These are phyloP conservation scores for Clarireedia monteithiana DNA, from an alignment of 2,329 filamentous ascomycete species.

Conservation along the genomic window DNA sequence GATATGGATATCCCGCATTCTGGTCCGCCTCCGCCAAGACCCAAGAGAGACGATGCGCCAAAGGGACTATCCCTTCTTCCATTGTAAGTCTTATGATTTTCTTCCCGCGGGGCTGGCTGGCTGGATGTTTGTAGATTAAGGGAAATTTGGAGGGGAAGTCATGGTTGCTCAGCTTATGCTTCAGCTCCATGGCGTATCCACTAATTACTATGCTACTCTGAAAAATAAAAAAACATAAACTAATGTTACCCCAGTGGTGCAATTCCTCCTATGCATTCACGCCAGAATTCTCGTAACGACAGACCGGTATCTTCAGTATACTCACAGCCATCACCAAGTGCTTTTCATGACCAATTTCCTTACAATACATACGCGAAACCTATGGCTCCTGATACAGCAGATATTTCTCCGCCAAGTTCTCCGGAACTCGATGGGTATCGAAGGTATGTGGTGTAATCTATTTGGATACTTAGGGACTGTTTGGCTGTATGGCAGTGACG, in stretches of 20 bases:
- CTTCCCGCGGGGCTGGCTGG: background rate
- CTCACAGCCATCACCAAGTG: conserved; percentile 43
- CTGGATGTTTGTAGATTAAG: background rate
- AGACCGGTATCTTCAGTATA: conserved; percentile 55
- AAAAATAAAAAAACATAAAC: conserved; percentile 9
- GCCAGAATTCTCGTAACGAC: conserved; percentile 21
- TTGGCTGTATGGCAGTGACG: background rate
- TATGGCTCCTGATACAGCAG: conserved; percentile 25
- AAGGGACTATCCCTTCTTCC: conserved; percentile 14
- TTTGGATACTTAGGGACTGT: background rate
- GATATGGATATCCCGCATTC: conserved; percentile 17
- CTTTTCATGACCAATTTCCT: conserved; percentile 18
- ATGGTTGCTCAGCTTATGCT: conserved; percentile 10
- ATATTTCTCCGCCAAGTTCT: conserved; percentile 39
- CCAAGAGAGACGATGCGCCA: conserved; percentile 21
- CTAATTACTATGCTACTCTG: conserved; percentile 12
- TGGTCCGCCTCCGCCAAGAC: conserved; percentile 16
- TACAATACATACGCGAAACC: conserved; percentile 21
- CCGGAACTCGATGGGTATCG: conserved; percentile 25
- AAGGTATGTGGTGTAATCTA: conserved; percentile 22
- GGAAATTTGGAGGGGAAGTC: background rate
- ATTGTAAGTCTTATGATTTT: conserved; percentile 17
- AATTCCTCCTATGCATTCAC: conserved; percentile 20
- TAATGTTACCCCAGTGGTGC: conserved; percentile 17
- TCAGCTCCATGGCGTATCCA: conserved; percentile 13